phyloP scores from a whole-genome alignment of 139 green algal genomes.

The Dunaliella primolecta region DNA sequence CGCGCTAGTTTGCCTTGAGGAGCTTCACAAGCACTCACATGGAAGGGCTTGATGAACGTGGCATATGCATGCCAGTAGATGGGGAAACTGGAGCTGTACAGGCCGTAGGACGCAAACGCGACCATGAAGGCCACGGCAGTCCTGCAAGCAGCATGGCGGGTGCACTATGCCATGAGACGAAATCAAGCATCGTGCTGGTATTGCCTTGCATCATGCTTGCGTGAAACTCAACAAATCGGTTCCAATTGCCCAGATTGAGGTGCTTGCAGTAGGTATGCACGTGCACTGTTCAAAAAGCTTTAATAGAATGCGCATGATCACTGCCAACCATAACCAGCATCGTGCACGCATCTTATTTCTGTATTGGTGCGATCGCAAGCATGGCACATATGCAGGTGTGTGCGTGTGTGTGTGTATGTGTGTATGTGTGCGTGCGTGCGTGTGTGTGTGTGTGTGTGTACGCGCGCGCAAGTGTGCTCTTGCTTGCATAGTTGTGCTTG shows the following conservation, averaged over 20 bases:
- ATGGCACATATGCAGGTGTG: background rate
- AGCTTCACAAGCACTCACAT: constrained; percentile 5
- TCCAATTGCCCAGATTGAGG: no score
- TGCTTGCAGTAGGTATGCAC: no score
- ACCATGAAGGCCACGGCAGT: constrained; percentile 30
- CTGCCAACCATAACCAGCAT: no score
- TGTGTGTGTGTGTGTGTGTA: background rate
- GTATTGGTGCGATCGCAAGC: no score
- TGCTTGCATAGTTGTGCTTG: background rate
- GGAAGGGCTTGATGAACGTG: constrained; percentile 38
- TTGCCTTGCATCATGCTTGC: background rate
- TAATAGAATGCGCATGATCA: no score
- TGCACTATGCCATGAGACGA: constrained; percentile 33
- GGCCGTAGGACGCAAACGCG: constrained; percentile 21
- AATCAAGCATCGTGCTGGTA: constrained; percentile 5
- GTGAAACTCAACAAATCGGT: no score
- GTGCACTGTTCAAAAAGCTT: no score
- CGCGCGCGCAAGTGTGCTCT: background rate
- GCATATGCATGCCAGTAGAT: constrained; percentile 46
- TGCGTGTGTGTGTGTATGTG: background rate
- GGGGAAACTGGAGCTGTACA: constrained; percentile 23
- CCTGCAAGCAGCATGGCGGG: constrained; percentile 5
- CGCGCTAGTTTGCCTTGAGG: no score
- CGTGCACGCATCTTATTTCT: no score
- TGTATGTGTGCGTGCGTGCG: background rate